Conservation (phyloP, 257 asterid species). For the Rauvolfia tetraphylla region DNA sequence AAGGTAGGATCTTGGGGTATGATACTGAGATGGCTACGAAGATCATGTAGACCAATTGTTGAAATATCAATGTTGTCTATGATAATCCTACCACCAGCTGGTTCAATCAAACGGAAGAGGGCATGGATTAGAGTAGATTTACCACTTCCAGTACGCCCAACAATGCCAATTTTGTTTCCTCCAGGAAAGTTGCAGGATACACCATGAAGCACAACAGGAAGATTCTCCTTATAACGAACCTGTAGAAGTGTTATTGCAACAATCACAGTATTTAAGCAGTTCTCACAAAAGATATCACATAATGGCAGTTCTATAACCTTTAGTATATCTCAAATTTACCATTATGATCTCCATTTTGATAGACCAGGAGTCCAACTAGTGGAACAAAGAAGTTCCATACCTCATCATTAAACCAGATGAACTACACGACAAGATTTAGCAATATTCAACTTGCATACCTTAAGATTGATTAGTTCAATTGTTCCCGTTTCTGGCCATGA, state of each 20-base stretch:
- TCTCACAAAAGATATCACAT: background rate
- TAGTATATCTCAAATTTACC: background rate
- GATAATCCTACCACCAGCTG: constrained; percentile 78
- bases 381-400: background rate
- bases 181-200: constrained; percentile 91
- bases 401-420: background rate
- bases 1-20: constrained; percentile 97
- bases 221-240: constrained; percentile 93
- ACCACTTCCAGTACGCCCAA: constrained; percentile 99
- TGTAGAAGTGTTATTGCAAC: constrained; percentile 14
- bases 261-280: background rate
- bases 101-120: constrained; percentile 87
- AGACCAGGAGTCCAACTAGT: background rate
- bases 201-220: constrained; percentile 93
- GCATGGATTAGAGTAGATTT: constrained; percentile 98
- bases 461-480: constrained; percentile 75
- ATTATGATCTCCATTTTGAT: too few relatives aligned
- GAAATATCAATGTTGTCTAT: constrained; percentile 81
- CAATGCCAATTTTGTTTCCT: constrained; percentile 91
- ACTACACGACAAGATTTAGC: constrained; percentile 10
- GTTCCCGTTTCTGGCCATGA: constrained; percentile 91
- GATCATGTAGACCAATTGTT: constrained; percentile 90
- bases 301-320: background rate
- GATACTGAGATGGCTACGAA: constrained; percentile 83
- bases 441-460: constrained; percentile 45